Evolutionary conservation across 495 filamentous ascomycete genomes (phyloP), one percentile per base, ranked within the genome.

Genomic region (Aspergillus saccharolyticus): DNA sequence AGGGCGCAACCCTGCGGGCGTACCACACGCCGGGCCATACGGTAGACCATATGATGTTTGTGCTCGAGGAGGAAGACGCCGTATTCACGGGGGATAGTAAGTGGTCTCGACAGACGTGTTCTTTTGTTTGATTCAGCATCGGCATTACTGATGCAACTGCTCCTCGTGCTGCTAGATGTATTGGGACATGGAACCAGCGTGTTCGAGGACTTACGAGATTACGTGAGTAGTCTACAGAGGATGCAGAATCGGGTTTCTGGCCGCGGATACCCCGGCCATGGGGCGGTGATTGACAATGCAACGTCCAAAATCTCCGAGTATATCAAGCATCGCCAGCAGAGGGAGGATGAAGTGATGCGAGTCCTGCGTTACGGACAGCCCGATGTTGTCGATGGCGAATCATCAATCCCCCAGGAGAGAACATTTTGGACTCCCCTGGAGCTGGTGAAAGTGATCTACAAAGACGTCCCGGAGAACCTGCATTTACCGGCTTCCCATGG

Each of bases 101-200:
- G 74, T 68, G 19, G 15, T 15, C 28, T 39, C 10, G 33, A 1
- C 15, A 18, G 42, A 10, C 45, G 4, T 4, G 4, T 0, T 15
- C 24, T 12, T 5, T 19, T 19, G n/a, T n/a, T 5, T 24, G 42
- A n/a, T 15, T 45, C 39, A n/a, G 10, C 6, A 12, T 33, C 14
- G 22, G 7, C 17, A 9, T 53, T 20, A 22, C 49, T 54, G 22
- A 19, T 24, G 2, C 50, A 52, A 53, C 28, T 15, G 42, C n/a
- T n/a, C n/a, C n/a, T 25, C 10, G 25, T 21, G 28, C 42, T 48
- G 15, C 20, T 47, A 78, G 76, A 94, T 63, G 89, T 98, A 28
- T 80, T 98, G 4, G 94, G 94, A 0, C 91, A 97, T 56, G 94
- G 94, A 2, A 97, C 94, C 3, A 85, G 89, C 25, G 91, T 96